Percentiles rank a stretch among this genome's conserved stretches.
Conservation (phyloP, 345 rosid genomes). For the Eucalyptus marginata region DNA sequence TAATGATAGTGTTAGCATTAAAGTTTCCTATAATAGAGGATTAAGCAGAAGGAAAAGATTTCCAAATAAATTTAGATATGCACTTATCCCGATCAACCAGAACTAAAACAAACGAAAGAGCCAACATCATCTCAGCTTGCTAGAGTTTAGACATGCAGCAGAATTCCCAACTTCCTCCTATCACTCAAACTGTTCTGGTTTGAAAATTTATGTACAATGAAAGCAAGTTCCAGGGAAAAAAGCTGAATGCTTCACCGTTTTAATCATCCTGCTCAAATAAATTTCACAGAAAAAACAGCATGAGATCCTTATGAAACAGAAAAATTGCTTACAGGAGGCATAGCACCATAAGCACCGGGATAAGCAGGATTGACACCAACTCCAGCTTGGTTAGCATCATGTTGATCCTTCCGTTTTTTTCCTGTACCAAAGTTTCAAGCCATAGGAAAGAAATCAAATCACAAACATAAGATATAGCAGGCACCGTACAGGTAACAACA, state of each 20-base stretch:
- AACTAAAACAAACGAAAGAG: not conserved
- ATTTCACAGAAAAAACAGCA: not conserved
- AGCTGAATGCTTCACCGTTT: not conserved
- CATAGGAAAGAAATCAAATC: not conserved
- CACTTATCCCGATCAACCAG: not conserved
- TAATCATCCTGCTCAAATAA: not conserved
- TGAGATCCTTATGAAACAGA: not conserved
- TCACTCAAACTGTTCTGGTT: not conserved
- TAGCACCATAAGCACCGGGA: slow-evolving; percentile 59
- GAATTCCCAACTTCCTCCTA: not conserved
- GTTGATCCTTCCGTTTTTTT: slow-evolving; percentile 84
- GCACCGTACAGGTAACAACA: not conserved
- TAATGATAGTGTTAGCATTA: not conserved
- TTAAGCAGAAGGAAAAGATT: not conserved
- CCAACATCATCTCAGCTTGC: not conserved
- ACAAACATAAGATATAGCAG: not conserved
- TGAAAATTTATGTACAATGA: not conserved
- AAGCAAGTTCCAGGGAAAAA: not conserved
- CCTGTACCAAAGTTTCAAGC: slow-evolving; percentile 11
- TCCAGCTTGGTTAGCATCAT: slow-evolving; percentile 55
- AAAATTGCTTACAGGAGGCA: slow-evolving; percentile 67
- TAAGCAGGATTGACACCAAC: slow-evolving; percentile 53
- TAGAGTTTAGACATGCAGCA: not conserved
- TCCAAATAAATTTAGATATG: not conserved
- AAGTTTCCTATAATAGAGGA: not conserved